Evolutionary conservation across 495 filamentous ascomycete genomes (phyloP).

Genomic region (Aspergillus ostianus): DNA sequence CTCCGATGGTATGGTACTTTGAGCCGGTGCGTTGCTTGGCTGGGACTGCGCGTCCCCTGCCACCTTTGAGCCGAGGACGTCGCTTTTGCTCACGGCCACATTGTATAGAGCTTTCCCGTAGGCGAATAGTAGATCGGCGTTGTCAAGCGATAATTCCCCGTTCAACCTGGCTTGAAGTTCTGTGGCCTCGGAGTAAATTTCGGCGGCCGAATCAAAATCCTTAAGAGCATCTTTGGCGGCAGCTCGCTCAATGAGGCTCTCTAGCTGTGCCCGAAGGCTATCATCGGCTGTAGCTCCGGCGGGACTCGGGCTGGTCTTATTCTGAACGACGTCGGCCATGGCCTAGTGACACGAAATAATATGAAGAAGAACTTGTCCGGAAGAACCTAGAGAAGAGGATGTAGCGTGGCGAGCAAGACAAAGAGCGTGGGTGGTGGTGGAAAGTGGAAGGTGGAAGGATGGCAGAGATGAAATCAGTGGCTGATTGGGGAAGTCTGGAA

Average conservation of each 20-base stretch:
- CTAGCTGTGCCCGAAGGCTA: constrained; percentile 32
- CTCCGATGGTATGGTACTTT: constrained; percentile 16
- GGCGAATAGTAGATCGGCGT: constrained; percentile 87
- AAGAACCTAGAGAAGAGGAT: background rate
- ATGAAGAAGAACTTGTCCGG: background rate
- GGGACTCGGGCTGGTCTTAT: constrained; percentile 6
- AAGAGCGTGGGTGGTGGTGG: background rate
- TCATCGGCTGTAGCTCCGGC: constrained; percentile 11
- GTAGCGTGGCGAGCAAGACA: background rate
- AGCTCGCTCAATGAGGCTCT: constrained; percentile 54
- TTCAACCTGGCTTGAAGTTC: constrained; percentile 89
- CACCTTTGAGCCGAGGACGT: constrained; percentile 84
- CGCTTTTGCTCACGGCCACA: constrained; percentile 88
- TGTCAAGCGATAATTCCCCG: constrained; percentile 84
- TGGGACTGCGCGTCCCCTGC: constrained; percentile 53
- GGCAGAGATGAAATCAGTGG: background rate
- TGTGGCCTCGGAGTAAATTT: constrained; percentile 82
- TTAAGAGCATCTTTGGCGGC: constrained; percentile 76
- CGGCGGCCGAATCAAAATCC: constrained; percentile 78
- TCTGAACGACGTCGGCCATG: constrained; percentile 24
- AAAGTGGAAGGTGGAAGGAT: background rate
- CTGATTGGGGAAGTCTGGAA: background rate
- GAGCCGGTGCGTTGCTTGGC: constrained; percentile 28
- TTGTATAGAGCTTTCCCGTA: constrained; percentile 93
- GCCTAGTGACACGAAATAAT: background rate